These are phyloP conservation scores for Neospermospora avenae DNA, from an alignment of 2,329 filamentous ascomycete species.

Conservation along the genomic window DNA sequence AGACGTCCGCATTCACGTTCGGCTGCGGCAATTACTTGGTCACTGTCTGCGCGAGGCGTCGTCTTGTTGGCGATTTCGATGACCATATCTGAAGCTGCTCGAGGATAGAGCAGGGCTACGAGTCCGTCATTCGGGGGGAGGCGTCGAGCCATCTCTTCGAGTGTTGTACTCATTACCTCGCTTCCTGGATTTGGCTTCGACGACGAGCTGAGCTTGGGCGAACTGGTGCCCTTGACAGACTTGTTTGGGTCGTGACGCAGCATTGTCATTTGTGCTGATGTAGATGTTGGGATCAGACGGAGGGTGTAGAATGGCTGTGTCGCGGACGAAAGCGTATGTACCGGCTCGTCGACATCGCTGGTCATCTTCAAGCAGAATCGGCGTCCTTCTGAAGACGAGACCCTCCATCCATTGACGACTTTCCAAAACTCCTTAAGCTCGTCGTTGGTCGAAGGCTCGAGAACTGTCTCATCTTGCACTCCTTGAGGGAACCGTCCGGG, in stretches of 20 bases:
- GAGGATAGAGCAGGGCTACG: slow-evolving; percentile 66
- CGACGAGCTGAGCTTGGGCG: slow-evolving; percentile 20
- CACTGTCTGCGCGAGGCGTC: slow-evolving; percentile 51
- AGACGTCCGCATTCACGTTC: slow-evolving; percentile 68
- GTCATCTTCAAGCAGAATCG: slow-evolving; percentile 57
- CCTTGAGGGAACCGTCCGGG: slow-evolving; percentile 31
- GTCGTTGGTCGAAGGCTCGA: slow-evolving; percentile 43
- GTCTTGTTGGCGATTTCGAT: slow-evolving; percentile 43
- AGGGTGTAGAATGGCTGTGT: slow-evolving; percentile 66
- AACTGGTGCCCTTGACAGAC: slow-evolving; percentile 31
- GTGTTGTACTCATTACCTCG: slow-evolving; percentile 54
- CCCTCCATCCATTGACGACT: slow-evolving; percentile 66
- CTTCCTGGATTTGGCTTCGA: slow-evolving; percentile 26
- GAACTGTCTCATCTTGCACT: slow-evolving; percentile 29
- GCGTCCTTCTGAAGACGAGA: slow-evolving; percentile 54
- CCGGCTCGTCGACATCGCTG: slow-evolving; percentile 56
- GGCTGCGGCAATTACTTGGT: slow-evolving; percentile 58
- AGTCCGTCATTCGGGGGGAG: slow-evolving; percentile 58
- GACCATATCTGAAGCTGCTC: slow-evolving; percentile 60
- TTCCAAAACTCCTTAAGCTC: slow-evolving; percentile 66
- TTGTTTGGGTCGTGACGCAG: slow-evolving; percentile 59
- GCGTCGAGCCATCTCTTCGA: slow-evolving; percentile 52
- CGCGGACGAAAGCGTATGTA: slow-evolving; percentile 62
- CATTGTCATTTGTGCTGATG: slow-evolving; percentile 58
- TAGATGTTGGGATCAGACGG: slow-evolving; percentile 60